A percentile compares a stretch with the other conserved stretches of the same genome.
These are phyloP conservation scores for Cladophialophora yegresii DNA, from an alignment of 2,329 filamentous ascomycete species.

Conservation along the genomic window DNA sequence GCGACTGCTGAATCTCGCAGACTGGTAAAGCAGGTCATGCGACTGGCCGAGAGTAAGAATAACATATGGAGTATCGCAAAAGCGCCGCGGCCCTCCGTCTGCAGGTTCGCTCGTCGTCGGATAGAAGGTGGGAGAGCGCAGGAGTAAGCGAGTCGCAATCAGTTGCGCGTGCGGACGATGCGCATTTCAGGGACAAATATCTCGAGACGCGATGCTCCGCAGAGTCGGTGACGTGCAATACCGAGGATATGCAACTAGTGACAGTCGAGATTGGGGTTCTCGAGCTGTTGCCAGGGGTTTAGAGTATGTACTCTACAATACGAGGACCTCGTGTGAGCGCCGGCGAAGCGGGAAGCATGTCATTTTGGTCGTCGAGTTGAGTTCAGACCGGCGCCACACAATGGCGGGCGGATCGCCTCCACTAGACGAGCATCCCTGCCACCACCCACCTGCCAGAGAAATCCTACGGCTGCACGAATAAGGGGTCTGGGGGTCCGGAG, in stretches of 20 bases:
- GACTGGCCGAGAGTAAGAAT: conserved; percentile 20
- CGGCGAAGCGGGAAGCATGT: background rate
- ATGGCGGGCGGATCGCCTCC: background rate
- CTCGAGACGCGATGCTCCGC: background rate
- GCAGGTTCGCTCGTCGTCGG: conserved; percentile 7
- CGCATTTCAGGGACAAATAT: conserved; percentile 7
- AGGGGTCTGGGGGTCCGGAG: background rate
- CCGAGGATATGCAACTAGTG: conserved; percentile 8
- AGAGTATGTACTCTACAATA: background rate
- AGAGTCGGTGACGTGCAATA: conserved; percentile 6
- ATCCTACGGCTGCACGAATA: background rate
- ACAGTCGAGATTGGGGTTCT: conserved; percentile 1
- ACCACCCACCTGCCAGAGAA: background rate
- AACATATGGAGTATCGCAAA: conserved; percentile 26
- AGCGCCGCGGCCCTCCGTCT: background rate
- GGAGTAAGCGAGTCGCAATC: conserved; percentile 4
- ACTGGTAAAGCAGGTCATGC: conserved; percentile 22
- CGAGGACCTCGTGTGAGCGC: background rate
- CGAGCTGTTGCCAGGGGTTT: conserved; percentile 1
- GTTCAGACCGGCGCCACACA: background rate
- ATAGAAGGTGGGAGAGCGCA: background rate
- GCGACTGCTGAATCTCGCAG: conserved; percentile 11
- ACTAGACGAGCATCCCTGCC: conserved; percentile 2
- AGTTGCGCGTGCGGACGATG: background rate
- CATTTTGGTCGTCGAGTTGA: background rate